Conservation (phyloP, 352 stramenopile species). For the Lagenidium sp. region DNA sequence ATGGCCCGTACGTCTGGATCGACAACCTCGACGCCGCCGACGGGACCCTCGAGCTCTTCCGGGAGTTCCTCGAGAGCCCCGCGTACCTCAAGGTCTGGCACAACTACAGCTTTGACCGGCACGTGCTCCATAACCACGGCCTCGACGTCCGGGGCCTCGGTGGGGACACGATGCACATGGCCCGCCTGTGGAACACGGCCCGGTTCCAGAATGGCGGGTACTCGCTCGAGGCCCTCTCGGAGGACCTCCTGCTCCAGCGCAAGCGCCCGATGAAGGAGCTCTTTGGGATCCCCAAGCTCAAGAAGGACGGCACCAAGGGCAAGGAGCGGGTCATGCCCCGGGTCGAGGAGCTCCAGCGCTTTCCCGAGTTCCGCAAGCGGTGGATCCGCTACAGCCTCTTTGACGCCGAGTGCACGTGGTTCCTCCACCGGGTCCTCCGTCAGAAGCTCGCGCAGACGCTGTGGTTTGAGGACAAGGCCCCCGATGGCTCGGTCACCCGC, state of each 20-base stretch:
- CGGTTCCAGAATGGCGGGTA: constrained; percentile 88
- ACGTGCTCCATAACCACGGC: constrained; percentile 96
- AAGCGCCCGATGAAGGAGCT: constrained; percentile 98
- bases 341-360: constrained; percentile 76
- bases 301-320: constrained; percentile 92
- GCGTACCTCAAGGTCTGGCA: constrained; percentile 95
- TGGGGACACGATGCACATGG: constrained; percentile 99
- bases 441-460: constrained; percentile 85
- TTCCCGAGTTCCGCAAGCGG: constrained; percentile 78
- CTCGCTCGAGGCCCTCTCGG: constrained; percentile 92
- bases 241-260: constrained; percentile 65
- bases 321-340: constrained; percentile 74
- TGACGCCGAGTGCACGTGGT: constrained; percentile 97
- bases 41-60: constrained; percentile 70
- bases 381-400: constrained; percentile 97
- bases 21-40: constrained; percentile 90
- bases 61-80: constrained; percentile 90
- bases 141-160: constrained; percentile 91
- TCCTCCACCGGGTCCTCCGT: constrained; percentile 87
- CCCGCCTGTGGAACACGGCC: constrained; percentile 84
- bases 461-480: constrained; percentile 63
- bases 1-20: constrained; percentile 87
- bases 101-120: constrained; percentile 99
- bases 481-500: constrained; percentile 10
- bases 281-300: constrained; percentile 92